A percentile compares a stretch with the other conserved stretches of the same genome.
Evolutionary conservation across 768 basidiomycete genomes (phyloP).

Genomic region (Boletus coccyginus): DNA sequence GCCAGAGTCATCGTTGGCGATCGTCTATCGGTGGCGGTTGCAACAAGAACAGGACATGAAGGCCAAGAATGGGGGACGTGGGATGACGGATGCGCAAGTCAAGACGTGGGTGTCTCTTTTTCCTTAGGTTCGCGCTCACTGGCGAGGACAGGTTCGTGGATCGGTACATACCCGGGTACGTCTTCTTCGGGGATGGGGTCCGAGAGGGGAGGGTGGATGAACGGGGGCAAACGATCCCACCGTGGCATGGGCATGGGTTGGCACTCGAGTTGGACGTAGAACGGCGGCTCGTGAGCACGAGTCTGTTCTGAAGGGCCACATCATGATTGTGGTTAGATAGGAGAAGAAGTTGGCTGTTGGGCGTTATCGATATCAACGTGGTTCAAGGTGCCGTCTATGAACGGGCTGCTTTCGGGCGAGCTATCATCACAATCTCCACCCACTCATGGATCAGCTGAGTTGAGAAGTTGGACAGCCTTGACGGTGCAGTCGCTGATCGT

Average conservation of each 20-base stretch:
- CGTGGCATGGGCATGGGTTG: conserved; percentile 52
- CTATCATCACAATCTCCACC: too few relatives aligned
- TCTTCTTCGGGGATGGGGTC: conserved; percentile 74
- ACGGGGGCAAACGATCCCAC: conserved; percentile 14
- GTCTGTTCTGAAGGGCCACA: conserved; percentile 36
- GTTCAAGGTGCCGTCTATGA: too few relatives aligned
- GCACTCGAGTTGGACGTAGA: conserved; percentile 52
- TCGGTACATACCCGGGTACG: conserved; percentile 92
- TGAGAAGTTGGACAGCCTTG: too few relatives aligned
- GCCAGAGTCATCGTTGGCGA: conserved; percentile 36
- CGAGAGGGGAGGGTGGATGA: conserved; percentile 28
- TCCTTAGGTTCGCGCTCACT: background rate
- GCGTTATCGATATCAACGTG: background rate
- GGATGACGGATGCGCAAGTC: conserved; percentile 84
- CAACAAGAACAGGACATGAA: conserved; percentile 94
- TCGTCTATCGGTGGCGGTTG: conserved; percentile 85
- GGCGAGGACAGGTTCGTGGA: conserved; percentile 67
- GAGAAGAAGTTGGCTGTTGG: background rate
- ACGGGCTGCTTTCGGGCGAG: too few relatives aligned
- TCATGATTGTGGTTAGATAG: background rate
- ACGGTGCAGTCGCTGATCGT: too few relatives aligned
- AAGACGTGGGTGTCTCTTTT: conserved; percentile 39
- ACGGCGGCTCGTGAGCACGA: conserved; percentile 44
- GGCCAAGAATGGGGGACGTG: conserved; percentile 72
- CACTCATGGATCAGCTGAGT: too few relatives aligned